Percentiles rank a stretch among this genome's conserved stretches.
Conservation (phyloP, 768 basidiomycete genomes). For the Mycena metata region DNA sequence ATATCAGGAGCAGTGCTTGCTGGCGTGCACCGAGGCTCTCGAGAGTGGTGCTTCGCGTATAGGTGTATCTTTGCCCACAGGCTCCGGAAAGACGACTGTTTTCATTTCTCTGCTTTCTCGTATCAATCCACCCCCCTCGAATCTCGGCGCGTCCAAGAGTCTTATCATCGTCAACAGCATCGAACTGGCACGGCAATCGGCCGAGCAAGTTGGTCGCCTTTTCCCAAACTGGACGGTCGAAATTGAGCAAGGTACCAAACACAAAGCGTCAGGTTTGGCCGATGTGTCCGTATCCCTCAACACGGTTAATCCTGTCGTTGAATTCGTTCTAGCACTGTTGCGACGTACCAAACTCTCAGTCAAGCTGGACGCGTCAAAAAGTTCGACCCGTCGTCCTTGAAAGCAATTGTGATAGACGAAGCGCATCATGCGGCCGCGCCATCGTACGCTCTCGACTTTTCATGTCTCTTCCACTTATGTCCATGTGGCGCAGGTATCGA, state of each 20-base stretch:
- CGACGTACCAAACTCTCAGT: slow-evolving; percentile 89
- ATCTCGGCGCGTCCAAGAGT: slow-evolving; percentile 65
- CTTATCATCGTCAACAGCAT: slow-evolving; percentile 91
- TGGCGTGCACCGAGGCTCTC: slow-evolving; percentile 82
- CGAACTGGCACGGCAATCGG: slow-evolving; percentile 91
- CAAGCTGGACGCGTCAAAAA: slow-evolving; percentile 76
- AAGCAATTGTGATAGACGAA: slow-evolving; percentile 90
- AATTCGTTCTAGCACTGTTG: slow-evolving; percentile 72
- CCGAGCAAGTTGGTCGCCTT: slow-evolving; percentile 72
- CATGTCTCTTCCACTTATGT: slow-evolving; percentile 1
- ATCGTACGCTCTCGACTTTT: slow-evolving; percentile 68
- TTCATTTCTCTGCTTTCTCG: slow-evolving; percentile 87
- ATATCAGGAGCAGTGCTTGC: slow-evolving; percentile 87
- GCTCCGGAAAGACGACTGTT: slow-evolving; percentile 91
- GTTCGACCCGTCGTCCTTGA: slow-evolving; percentile 76
- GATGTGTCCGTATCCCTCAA: slow-evolving; percentile 75
- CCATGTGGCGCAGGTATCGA: slow-evolving; percentile 67
- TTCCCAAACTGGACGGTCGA: slow-evolving; percentile 87
- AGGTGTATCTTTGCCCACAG: slow-evolving; percentile 88
- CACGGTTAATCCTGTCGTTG: neutral
- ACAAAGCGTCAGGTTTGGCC: slow-evolving; percentile 82
- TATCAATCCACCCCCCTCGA: slow-evolving; percentile 60
- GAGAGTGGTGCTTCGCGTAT: slow-evolving; percentile 77
- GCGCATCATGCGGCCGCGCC: slow-evolving; percentile 96
- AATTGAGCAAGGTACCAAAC: slow-evolving; percentile 88